Base-by-base conservation (phyloP, 192 early-diverging fungal species). In the Phycomyces blakesleeanus region DNA sequence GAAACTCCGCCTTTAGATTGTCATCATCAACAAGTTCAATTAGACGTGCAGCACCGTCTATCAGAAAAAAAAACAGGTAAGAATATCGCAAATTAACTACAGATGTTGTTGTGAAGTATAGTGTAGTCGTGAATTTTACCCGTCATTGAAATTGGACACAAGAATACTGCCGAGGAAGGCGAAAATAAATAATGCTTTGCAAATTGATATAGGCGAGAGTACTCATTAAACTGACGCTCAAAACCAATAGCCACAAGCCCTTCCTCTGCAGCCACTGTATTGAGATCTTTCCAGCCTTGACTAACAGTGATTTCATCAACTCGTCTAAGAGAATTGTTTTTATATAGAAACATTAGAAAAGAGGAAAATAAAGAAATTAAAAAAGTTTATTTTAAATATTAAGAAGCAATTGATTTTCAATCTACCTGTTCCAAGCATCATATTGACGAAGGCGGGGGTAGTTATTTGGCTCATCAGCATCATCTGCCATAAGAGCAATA, bases 141-240 rank as follows among this genome's bases (percentile, higher is more conserved):
- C 0, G 89, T 89, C 87, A 91, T 89, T n/a, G 86, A 81, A 51
- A 90, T 77, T n/a, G 89, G 89, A 56, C 89, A 90, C n/a, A 64
- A 59, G 54, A 76, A 80, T 24, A 86, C 63, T 5, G 85, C 89
- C 40, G 76, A 62, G 1, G 72, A 77, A 2, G 83, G 79, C 9
- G 61, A 49, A 63, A 74, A 86, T 51, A 88, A 66, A 63, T 82
- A 84, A n/a, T 80, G 51, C 62, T 91, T 91, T 21, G 85, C 82
- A 69, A 87, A 86, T 65, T 91, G 86, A 44, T 80, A 77, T 12
- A 87, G 61, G 20, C 86, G 76, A 20, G 77, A 77, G 53, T 78
- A 72, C 40, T 83, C 71, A 0, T 66, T 76, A 24, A 75, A 72
- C 38, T 81, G 66, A 25, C 81, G 72, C 49, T 88, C 84, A 63